A percentile compares a stretch with the other conserved stretches of the same genome.
Evolutionary conservation across 192 early-diverging fungal species (phyloP).

Genomic region (Globomyces pollinis-pini): DNA sequence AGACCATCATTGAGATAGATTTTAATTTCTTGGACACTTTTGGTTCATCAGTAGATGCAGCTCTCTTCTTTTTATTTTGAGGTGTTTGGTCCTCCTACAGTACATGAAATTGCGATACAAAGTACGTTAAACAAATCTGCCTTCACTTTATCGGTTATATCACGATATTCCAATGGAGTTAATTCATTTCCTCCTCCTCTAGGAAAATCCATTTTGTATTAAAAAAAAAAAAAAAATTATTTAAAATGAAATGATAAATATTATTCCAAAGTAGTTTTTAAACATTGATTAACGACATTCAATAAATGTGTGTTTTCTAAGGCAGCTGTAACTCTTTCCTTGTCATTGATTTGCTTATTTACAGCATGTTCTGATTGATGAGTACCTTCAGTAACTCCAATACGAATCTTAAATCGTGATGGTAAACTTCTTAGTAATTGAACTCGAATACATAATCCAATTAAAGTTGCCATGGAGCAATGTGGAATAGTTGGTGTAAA

Average conservation of each 20-base stretch:
- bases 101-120: slow-evolving; percentile 9
- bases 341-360: slow-evolving; percentile 98
- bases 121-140: slow-evolving; percentile 35
- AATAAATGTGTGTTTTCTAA: slow-evolving; percentile 89
- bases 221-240: slow-evolving; percentile 21
- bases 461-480: slow-evolving; percentile 98
- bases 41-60: not conserved
- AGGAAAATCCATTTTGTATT: slow-evolving; percentile 57
- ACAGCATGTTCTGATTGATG: slow-evolving; percentile 93
- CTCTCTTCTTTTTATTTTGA: slow-evolving; percentile 38
- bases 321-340: slow-evolving; percentile 96
- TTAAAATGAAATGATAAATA: too few species aligned
- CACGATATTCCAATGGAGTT: slow-evolving; percentile 77
- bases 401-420: slow-evolving; percentile 89
- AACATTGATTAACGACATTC: slow-evolving; percentile 84
- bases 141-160: slow-evolving; percentile 67
- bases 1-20: slow-evolving; percentile 1
- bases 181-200: slow-evolving; percentile 73
- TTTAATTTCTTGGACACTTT: slow-evolving; percentile 5
- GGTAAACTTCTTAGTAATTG: slow-evolving; percentile 79
- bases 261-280: not conserved
- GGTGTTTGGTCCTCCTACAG: slow-evolving; percentile 22
- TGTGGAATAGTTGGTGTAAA: slow-evolving; percentile 98
- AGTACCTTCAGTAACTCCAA: slow-evolving; percentile 81
- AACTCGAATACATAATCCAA: slow-evolving; percentile 95